Conservation (phyloP, 2,329 filamentous ascomycete genomes). For the Fusarium pininemorale region DNA sequence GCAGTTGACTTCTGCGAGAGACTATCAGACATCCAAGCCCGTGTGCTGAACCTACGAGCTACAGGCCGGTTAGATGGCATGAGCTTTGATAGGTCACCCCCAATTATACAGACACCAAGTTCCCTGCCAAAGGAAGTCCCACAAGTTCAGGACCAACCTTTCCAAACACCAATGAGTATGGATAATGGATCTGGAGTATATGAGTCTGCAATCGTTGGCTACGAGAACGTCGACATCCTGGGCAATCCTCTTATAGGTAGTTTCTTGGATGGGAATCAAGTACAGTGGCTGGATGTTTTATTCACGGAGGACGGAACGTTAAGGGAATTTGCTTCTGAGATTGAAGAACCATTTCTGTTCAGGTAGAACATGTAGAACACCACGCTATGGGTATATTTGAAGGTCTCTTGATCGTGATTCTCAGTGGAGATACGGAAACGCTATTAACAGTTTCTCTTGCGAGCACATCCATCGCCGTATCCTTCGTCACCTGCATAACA, state of each 20-base stretch:
- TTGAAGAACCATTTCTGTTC: conserved; percentile 42
- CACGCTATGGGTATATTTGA: accelerated
- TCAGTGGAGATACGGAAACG: background rate
- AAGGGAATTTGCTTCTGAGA: conserved; percentile 40
- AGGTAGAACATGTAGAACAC: background rate
- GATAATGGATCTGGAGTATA: background rate
- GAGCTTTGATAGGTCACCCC: background rate
- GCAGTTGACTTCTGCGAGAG: conserved; percentile 44
- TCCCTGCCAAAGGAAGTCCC: background rate
- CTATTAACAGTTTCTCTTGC: background rate
- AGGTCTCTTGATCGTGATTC: background rate
- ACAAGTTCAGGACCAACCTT: background rate
- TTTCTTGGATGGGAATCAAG: conserved; percentile 41
- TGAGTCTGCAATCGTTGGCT: conserved; percentile 7
- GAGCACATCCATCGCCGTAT: background rate
- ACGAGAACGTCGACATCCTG: conserved; percentile 35
- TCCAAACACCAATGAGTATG: conserved; percentile 10
- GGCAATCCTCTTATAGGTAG: conserved; percentile 41
- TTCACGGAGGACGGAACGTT: conserved; percentile 41
- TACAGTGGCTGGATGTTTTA: conserved; percentile 39
- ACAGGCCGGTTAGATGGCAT: conserved; percentile 16
- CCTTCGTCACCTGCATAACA: background rate
- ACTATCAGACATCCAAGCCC: conserved; percentile 38
- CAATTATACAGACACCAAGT: background rate
- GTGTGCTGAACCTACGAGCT: conserved; percentile 26